Conservation (phyloP, 176 grass and related monocot genomes). For the Musa itinerans region DNA sequence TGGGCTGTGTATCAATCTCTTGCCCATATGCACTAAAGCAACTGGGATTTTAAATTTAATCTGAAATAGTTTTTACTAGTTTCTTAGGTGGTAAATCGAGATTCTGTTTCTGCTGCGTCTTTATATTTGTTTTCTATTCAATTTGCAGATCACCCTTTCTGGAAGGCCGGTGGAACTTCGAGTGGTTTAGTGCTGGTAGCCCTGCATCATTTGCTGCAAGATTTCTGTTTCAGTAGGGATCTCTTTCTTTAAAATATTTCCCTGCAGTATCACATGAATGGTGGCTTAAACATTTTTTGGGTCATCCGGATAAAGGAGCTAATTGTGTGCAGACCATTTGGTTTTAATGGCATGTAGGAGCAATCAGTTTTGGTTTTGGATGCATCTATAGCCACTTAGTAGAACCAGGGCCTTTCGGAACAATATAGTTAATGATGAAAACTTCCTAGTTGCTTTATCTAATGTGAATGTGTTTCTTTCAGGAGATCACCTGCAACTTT, state of each 20-base stretch:
- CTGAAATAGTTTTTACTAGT: neutral
- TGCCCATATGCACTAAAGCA: neutral
- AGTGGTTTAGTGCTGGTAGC: conserved; percentile 87
- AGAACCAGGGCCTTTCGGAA: neutral
- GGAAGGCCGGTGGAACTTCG: conserved; percentile 90
- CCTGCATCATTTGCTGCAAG: conserved; percentile 63
- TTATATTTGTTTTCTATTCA: conserved; percentile 2
- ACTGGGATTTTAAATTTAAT: neutral
- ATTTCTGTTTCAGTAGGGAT: conserved; percentile 78
- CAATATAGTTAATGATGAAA: neutral
- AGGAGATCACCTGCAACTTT: conserved; percentile 87
- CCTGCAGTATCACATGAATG: neutral
- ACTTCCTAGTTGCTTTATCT: neutral
- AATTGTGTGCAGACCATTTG: too few relatives aligned
- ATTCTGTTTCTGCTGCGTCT: too few relatives aligned
- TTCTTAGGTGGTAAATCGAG: neutral
- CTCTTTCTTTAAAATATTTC: conserved; percentile 16
- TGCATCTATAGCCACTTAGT: neutral
- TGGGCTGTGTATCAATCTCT: neutral
- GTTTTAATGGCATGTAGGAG: too few relatives aligned
- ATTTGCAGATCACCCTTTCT: conserved; percentile 76
- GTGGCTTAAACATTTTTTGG: neutral
- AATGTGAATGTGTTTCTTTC: conserved; percentile 20
- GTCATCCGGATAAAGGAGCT: neutral
- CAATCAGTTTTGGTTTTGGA: neutral